A percentile compares a stretch with the other conserved stretches of the same genome.
Evolutionary conservation across 2,329 filamentous ascomycete species (phyloP).

Genomic region (Alternaria conjuncta): DNA sequence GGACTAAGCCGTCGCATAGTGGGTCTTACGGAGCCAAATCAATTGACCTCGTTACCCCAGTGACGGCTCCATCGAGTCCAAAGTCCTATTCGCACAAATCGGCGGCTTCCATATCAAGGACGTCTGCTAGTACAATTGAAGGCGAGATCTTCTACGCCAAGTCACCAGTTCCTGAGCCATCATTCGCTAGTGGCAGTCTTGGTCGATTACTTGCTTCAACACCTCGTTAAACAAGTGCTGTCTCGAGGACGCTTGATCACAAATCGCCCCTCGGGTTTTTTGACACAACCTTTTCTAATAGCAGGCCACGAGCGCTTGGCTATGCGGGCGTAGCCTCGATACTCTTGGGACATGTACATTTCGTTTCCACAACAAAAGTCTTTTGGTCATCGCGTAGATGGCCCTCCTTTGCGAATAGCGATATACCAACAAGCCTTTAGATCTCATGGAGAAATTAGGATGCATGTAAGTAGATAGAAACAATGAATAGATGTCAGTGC

Average conservation of each 20-base stretch:
- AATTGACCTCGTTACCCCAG: slow-evolving; percentile 54
- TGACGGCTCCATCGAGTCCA: slow-evolving; percentile 45
- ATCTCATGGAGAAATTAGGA: background rate
- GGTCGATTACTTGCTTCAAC: slow-evolving; percentile 44
- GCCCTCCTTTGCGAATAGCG: background rate
- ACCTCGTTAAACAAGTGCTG: slow-evolving; percentile 12
- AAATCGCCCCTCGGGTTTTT: background rate
- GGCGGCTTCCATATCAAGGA: slow-evolving; percentile 38
- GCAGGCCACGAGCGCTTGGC: background rate
- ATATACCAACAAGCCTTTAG: slow-evolving; percentile 1
- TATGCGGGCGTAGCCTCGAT: slow-evolving; percentile 7
- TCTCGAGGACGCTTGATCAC: background rate
- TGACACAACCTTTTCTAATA: slow-evolving; percentile 2
- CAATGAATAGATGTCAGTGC: background rate
- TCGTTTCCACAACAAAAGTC: background rate
- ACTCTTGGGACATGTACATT: background rate
- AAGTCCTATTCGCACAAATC: slow-evolving; percentile 45
- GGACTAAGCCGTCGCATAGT: slow-evolving; percentile 47
- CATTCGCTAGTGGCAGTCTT: slow-evolving; percentile 47
- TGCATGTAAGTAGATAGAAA: background rate
- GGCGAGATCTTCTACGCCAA: slow-evolving; percentile 49
- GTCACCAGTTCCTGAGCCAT: slow-evolving; percentile 39
- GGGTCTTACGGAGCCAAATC: slow-evolving; percentile 50
- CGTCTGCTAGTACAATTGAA: slow-evolving; percentile 43
- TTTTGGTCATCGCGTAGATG: background rate